Evolutionary conservation across 768 basidiomycete species (phyloP).

Genomic region (Tylopilus plumbeoviolaceoides): DNA sequence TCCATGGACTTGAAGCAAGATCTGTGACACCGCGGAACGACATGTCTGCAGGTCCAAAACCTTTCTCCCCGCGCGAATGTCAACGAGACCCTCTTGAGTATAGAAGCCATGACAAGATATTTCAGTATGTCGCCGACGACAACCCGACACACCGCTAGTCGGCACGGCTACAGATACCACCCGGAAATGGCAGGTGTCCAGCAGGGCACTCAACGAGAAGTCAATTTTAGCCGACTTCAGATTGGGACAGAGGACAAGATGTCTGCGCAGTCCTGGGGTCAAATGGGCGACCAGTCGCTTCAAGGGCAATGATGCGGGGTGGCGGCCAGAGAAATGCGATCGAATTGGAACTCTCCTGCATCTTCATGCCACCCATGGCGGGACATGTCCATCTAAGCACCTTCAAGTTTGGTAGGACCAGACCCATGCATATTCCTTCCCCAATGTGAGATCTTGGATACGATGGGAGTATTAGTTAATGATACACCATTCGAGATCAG

Average conservation of each 20-base stretch:
- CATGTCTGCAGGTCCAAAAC: background rate
- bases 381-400: background rate
- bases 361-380: background rate
- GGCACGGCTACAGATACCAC: background rate
- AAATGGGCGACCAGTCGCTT: too few species aligned
- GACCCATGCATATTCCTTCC: background rate
- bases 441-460: background rate
- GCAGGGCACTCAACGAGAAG: too few species aligned
- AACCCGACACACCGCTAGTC: background rate
- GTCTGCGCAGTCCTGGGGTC: too few species aligned
- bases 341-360: too few species aligned
- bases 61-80: too few species aligned
- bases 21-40: background rate
- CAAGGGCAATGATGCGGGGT: too few species aligned
- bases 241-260: too few species aligned
- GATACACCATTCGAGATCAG: background rate
- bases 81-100: conserved; percentile 2
- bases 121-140: too few species aligned
- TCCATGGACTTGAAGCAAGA: too few species aligned
- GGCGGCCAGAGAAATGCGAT: too few species aligned
- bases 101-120: background rate
- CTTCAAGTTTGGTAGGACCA: background rate
- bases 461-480: background rate
- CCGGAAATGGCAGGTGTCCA: too few species aligned
- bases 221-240: too few species aligned